A percentile compares a stretch with the other conserved stretches of the same genome.
Evolutionary conservation across 495 filamentous ascomycete genomes (phyloP).

Genomic region (Penicillium macrosclerotiorum): DNA sequence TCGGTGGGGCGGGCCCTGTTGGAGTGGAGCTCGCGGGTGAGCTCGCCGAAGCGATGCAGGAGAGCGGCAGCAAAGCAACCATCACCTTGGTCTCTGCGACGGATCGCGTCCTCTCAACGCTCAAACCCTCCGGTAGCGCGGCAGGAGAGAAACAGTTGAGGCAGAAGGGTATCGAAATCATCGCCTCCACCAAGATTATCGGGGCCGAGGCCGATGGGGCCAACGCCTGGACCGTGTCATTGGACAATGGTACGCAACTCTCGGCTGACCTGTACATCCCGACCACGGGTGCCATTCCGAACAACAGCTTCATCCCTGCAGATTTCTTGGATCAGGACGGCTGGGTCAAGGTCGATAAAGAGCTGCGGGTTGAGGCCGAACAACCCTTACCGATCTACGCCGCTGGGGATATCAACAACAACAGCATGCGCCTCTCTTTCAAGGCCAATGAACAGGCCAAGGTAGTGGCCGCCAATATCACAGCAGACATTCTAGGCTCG

Average conservation of each 20-base stretch:
- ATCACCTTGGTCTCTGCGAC: conserved; percentile 47
- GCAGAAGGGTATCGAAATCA: conserved; percentile 26
- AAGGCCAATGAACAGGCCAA: conserved; percentile 28
- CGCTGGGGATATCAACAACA: conserved; percentile 39
- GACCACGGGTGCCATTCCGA: conserved; percentile 58
- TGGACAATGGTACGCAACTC: conserved; percentile 41
- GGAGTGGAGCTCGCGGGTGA: conserved; percentile 66
- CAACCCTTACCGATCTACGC: conserved; percentile 33
- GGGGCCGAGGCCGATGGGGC: conserved; percentile 11
- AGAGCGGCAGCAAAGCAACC: conserved; percentile 35
- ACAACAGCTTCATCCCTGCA: conserved; percentile 56
- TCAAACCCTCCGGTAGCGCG: conserved; percentile 25
- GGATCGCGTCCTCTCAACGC: conserved; percentile 30
- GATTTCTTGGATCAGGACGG: conserved; percentile 47
- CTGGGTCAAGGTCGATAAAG: conserved; percentile 55
- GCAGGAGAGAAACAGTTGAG: conserved; percentile 27
- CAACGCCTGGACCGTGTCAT: conserved; percentile 29
- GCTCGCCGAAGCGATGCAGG: conserved; percentile 47
- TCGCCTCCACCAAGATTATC: conserved; percentile 20
- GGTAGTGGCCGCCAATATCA: conserved; percentile 34
- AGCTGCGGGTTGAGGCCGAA: conserved; percentile 42
- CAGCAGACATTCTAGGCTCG: conserved; percentile 26
- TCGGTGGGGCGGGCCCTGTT: conserved; percentile 66
- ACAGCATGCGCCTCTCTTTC: conserved; percentile 28
- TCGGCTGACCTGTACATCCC: conserved; percentile 61